phyloP scores from a whole-genome alignment of 2,329 filamentous ascomycete species.

The Ceratocystiopsis brevicomis region DNA sequence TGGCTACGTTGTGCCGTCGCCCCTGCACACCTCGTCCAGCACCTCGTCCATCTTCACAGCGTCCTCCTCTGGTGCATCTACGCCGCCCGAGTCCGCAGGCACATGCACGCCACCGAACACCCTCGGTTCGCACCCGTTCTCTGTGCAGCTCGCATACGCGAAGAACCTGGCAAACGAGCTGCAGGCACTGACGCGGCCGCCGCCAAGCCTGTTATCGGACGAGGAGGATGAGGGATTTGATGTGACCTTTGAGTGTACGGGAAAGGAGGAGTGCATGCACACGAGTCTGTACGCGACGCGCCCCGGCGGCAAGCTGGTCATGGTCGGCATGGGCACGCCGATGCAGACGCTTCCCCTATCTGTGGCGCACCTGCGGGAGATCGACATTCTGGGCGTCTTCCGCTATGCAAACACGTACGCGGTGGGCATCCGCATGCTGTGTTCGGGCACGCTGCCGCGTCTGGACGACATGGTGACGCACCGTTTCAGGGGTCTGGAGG shows the following conservation, averaged over 20 bases:
- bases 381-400: slow-evolving; percentile 63
- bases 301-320: slow-evolving; percentile 52
- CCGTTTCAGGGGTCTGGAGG: slow-evolving; percentile 44
- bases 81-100: slow-evolving; percentile 21
- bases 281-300: slow-evolving; percentile 53
- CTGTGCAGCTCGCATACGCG: slow-evolving; percentile 31
- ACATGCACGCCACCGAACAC: slow-evolving; percentile 20
- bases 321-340: slow-evolving; percentile 65
- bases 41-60: slow-evolving; percentile 23
- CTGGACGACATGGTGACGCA: slow-evolving; percentile 59
- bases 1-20: slow-evolving; percentile 32
- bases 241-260: slow-evolving; percentile 58
- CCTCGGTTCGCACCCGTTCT: slow-evolving; percentile 23
- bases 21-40: slow-evolving; percentile 23
- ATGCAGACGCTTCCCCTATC: slow-evolving; percentile 57
- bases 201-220: slow-evolving; percentile 18
- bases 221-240: slow-evolving; percentile 49
- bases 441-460: slow-evolving; percentile 36
- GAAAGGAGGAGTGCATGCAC: slow-evolving; percentile 57
- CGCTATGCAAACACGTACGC: slow-evolving; percentile 60
- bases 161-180: slow-evolving; percentile 31
- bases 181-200: slow-evolving; percentile 21
- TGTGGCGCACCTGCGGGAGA: slow-evolving; percentile 53
- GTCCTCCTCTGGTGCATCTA: slow-evolving; percentile 26
- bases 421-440: slow-evolving; percentile 44